Evolutionary conservation across 2,329 filamentous ascomycete genomes (phyloP).

Genomic region (Colletotrichum euphorbiae): DNA sequence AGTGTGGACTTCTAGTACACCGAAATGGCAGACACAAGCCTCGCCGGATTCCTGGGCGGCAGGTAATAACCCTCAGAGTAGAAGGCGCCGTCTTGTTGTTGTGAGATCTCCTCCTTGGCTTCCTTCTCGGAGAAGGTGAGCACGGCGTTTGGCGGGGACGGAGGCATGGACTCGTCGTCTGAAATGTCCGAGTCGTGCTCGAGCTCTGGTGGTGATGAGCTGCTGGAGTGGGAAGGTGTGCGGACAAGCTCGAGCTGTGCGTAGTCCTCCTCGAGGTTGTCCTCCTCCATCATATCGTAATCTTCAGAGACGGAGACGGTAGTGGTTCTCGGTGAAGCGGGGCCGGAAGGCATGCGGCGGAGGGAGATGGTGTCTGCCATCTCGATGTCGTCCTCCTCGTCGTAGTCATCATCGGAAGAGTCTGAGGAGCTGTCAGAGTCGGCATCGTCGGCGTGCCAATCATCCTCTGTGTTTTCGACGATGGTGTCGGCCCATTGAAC

Average conservation of each 20-base stretch:
- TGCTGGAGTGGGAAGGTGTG: constrained; percentile 71
- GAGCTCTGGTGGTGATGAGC: constrained; percentile 73
- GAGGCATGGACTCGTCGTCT: constrained; percentile 80
- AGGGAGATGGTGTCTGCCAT: constrained; percentile 63
- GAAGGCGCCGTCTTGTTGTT: constrained; percentile 54
- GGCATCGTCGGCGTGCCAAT: constrained; percentile 75
- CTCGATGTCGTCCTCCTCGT: constrained; percentile 68
- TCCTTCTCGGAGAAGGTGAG: constrained; percentile 73
- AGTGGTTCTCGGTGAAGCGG: constrained; percentile 41
- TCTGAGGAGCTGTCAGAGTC: constrained; percentile 54
- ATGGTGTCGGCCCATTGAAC: constrained; percentile 90
- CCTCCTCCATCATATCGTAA: constrained; percentile 62
- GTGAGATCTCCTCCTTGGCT: constrained; percentile 52
- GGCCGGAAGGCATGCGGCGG: constrained; percentile 57
- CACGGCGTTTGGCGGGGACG: constrained; percentile 70
- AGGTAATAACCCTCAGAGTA: constrained; percentile 67
- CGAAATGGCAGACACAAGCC: constrained; percentile 66
- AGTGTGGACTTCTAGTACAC: constrained; percentile 59
- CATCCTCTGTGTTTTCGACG: constrained; percentile 78
- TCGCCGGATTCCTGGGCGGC: constrained; percentile 61
- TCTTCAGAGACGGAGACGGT: constrained; percentile 53
- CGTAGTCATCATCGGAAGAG: constrained; percentile 58
- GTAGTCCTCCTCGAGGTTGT: constrained; percentile 73
- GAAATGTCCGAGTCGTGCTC: constrained; percentile 75
- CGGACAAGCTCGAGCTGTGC: constrained; percentile 75